phyloP scores from a whole-genome alignment of 2,329 filamentous ascomycete species.

The Calonectria henricotiae region DNA sequence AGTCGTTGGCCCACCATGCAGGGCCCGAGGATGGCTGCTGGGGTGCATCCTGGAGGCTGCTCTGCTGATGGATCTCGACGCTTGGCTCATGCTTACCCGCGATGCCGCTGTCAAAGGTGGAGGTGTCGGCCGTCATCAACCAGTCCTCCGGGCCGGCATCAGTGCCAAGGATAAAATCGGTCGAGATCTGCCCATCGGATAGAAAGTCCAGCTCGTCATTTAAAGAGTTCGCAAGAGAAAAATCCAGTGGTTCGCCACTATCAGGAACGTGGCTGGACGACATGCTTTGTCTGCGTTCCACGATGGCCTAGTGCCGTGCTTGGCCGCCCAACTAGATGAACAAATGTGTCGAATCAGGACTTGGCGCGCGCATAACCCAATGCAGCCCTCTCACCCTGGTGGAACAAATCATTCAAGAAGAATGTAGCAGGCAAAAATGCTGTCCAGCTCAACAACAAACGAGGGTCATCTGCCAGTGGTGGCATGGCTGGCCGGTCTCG shows the following conservation, averaged over 20 bases:
- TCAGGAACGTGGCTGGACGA: background rate
- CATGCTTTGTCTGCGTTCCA: constrained; percentile 10
- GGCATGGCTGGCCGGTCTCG: constrained; percentile 17
- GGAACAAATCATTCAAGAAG: constrained; percentile 5
- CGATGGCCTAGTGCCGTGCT: background rate
- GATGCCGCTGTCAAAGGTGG: constrained; percentile 6
- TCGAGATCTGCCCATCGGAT: constrained; percentile 13
- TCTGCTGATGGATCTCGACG: background rate
- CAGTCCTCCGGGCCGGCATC: constrained; percentile 4
- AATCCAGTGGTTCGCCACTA: constrained; percentile 10
- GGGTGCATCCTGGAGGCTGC: background rate
- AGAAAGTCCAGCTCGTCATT: constrained; percentile 20
- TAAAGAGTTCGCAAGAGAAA: background rate
- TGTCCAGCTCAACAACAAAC: background rate
- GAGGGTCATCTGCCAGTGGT: background rate
- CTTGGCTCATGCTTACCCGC: background rate
- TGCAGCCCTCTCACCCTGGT: background rate
- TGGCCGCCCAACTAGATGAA: background rate
- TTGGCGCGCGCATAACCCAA: background rate
- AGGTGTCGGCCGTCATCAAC: constrained; percentile 17
- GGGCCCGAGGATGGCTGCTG: background rate
- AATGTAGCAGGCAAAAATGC: background rate
- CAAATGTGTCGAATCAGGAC: background rate
- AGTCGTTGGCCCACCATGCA: constrained; percentile 2
- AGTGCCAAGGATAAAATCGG: constrained; percentile 6